phyloP scores from a whole-genome alignment of 2,329 filamentous ascomycete species.

The Rhytidhysteron rufulum region DNA sequence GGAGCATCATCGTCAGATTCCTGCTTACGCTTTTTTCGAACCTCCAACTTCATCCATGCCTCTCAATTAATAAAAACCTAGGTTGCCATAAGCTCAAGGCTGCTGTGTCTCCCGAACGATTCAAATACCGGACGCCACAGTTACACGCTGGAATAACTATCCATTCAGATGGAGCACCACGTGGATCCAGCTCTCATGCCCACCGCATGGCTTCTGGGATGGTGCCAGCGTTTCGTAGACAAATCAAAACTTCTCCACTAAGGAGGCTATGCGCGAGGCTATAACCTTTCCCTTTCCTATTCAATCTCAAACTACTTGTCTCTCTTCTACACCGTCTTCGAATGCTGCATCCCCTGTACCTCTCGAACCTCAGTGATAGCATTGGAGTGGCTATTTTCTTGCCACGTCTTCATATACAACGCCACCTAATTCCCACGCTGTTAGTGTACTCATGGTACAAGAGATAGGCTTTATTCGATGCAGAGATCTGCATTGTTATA shows the following conservation, averaged over 20 bases:
- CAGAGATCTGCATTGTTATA: no score
- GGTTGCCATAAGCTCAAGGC: not conserved
- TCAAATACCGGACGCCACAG: not conserved
- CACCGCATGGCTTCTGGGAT: not conserved
- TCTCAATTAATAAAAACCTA: not conserved
- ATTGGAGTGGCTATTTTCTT: not conserved
- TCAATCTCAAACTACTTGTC: not conserved
- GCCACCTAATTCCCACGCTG: no score
- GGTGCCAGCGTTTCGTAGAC: no score
- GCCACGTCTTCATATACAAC: not conserved
- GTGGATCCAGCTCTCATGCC: not conserved
- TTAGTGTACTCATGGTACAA: no score
- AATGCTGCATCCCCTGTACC: not conserved
- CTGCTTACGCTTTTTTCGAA: not conserved
- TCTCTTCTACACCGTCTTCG: not conserved
- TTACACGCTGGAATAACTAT: not conserved
- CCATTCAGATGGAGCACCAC: not conserved
- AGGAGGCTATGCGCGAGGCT: not conserved
- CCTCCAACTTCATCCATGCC: not conserved
- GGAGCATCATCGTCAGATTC: not conserved
- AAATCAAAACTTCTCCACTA: no score
- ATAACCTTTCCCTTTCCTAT: not conserved
- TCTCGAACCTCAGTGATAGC: not conserved
- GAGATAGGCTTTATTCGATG: no score
- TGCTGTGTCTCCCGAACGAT: not conserved